Evolutionary conservation across 1,284 basidiomycete genomes (phyloP).

Genomic region (Malassezia globosa): DNA sequence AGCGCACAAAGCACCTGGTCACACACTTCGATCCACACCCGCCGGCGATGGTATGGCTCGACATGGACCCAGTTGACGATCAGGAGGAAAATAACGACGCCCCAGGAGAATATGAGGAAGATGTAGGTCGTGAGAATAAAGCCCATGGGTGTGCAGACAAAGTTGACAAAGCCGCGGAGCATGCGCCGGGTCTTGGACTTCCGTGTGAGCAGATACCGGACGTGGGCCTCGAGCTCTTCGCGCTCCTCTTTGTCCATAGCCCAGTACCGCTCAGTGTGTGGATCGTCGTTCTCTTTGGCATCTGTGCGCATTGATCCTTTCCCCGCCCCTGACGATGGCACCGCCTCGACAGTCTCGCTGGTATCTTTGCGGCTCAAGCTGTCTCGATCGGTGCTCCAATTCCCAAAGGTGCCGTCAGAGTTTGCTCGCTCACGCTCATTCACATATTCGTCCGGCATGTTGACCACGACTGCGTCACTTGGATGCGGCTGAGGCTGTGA

Average conservation of each 20-base stretch:
- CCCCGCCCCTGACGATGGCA: too few relatives aligned
- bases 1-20: constrained; percentile 44
- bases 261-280: constrained; percentile 34
- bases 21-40: constrained; percentile 44
- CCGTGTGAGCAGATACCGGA: constrained; percentile 63
- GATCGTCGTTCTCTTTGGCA: constrained; percentile 24
- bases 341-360: too few relatives aligned
- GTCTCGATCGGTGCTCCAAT: too few relatives aligned
- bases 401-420: background rate
- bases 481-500: background rate
- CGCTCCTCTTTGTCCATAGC: constrained; percentile 42
- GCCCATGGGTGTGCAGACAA: constrained; percentile 38
- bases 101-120: constrained; percentile 36
- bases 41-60: constrained; percentile 16
- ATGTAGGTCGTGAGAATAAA: constrained; percentile 42
- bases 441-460: background rate
- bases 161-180: constrained; percentile 31
- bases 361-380: background rate
- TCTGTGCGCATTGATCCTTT: background rate
- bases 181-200: constrained; percentile 52
- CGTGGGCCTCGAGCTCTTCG: constrained; percentile 59
- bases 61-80: constrained; percentile 35
- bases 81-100: constrained; percentile 38
- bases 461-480: background rate
- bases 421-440: background rate